Conservation (phyloP, 805 yeast genomes). For the Candida nitratophila region DNA sequence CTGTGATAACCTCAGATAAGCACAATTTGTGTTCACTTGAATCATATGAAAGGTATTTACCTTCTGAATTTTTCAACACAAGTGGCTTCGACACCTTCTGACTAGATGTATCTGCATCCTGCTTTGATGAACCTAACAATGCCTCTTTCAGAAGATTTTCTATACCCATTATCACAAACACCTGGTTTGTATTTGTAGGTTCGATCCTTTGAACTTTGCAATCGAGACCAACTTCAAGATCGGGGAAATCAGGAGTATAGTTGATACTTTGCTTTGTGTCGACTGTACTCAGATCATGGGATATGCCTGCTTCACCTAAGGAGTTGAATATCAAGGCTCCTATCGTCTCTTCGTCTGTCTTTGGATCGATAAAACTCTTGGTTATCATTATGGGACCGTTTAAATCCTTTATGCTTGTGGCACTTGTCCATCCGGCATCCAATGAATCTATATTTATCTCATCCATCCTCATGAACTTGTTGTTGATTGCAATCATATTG, state of each 20-base stretch:
- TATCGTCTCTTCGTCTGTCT: slow-evolving; percentile 4
- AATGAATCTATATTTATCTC: slow-evolving; percentile 12
- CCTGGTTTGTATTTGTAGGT: slow-evolving; percentile 20
- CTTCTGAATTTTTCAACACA: slow-evolving; percentile 18
- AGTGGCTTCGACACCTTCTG: slow-evolving; percentile 7
- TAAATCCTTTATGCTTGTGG: slow-evolving; percentile 12
- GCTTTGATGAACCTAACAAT: too few relatives aligned
- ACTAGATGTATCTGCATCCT: neutral
- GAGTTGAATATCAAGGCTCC: slow-evolving; percentile 2
- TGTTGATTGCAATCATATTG: slow-evolving; percentile 17
- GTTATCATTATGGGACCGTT: slow-evolving; percentile 19
- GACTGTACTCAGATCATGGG: slow-evolving; percentile 5
- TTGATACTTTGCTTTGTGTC: slow-evolving; percentile 9
- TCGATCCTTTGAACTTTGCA: slow-evolving; percentile 14
- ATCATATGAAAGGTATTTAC: slow-evolving; percentile 18
- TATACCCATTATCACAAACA: slow-evolving; percentile 14
- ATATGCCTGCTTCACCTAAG: neutral
- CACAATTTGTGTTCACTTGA: slow-evolving; percentile 8
- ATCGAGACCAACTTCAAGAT: slow-evolving; percentile 2
- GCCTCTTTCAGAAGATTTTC: too few relatives aligned
- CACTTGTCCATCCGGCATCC: slow-evolving; percentile 25
- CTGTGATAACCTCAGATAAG: slow-evolving; percentile 20
- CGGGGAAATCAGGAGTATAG: slow-evolving; percentile 11
- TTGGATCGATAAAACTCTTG: neutral
- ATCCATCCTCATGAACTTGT: slow-evolving; percentile 8